These are phyloP conservation scores for Dryadomyces quercivorus DNA, from an alignment of 2,329 filamentous ascomycete species.

Conservation along the genomic window DNA sequence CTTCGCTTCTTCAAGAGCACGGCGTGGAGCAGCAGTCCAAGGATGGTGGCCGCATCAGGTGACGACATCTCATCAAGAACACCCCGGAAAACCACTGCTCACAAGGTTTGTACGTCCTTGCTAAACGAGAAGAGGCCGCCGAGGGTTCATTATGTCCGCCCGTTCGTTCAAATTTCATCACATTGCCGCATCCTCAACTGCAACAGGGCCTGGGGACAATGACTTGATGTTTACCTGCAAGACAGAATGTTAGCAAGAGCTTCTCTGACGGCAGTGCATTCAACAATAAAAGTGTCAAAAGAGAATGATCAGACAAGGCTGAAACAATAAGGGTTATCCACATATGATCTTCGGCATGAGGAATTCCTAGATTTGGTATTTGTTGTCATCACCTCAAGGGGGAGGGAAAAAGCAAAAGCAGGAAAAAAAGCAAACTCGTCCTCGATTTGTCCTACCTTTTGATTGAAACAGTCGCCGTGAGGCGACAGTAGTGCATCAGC, in stretches of 20 bases:
- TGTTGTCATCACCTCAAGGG: constrained; percentile 44
- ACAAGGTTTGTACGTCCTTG: constrained; percentile 52
- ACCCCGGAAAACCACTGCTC: constrained; percentile 33
- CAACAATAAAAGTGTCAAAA: constrained; percentile 11
- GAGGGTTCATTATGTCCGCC: constrained; percentile 54
- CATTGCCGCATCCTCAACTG: constrained; percentile 19
- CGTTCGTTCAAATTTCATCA: constrained; percentile 60
- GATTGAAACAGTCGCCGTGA: constrained; percentile 3
- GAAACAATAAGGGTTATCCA: constrained; percentile 47
- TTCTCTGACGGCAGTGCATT: not conserved
- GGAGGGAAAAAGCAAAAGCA: constrained; percentile 10
- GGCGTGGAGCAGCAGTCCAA: not conserved
- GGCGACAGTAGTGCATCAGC: not conserved
- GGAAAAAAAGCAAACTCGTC: not conserved
- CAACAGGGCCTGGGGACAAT: constrained; percentile 10
- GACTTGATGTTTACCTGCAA: constrained; percentile 8
- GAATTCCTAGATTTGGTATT: constrained; percentile 51
- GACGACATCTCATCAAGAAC: constrained; percentile 56
- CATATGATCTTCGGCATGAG: constrained; percentile 55
- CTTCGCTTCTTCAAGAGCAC: too few species aligned
- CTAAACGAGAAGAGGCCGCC: constrained; percentile 32
- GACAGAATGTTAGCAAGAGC: constrained; percentile 10
- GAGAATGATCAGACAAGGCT: constrained; percentile 52
- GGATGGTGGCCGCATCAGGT: constrained; percentile 33
- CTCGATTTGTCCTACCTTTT: constrained; percentile 33